A percentile compares a stretch with the other conserved stretches of the same genome.
These are phyloP conservation scores for Cladophialophora chaetospira DNA, from an alignment of 2,329 filamentous ascomycete species.

Conservation along the genomic window DNA sequence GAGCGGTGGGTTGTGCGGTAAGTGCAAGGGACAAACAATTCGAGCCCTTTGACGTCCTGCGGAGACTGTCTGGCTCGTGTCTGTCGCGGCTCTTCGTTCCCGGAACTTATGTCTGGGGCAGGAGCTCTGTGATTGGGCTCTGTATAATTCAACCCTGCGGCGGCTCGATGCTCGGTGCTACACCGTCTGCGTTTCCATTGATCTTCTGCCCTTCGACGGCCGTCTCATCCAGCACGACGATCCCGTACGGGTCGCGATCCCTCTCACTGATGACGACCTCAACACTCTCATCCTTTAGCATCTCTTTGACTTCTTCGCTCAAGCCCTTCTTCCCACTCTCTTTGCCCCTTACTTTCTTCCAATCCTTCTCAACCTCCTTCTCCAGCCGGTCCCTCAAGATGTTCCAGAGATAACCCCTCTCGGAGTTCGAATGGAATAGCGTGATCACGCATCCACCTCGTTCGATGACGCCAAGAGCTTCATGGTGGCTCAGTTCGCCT, in stretches of 20 bases:
- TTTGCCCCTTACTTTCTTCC: slow-evolving; percentile 52
- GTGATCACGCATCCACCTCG: slow-evolving; percentile 79
- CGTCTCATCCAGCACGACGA: slow-evolving; percentile 53
- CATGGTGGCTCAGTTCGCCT: slow-evolving; percentile 91
- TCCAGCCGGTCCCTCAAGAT: slow-evolving; percentile 69
- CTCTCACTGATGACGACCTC: slow-evolving; percentile 73
- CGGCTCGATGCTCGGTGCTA: too few relatives aligned
- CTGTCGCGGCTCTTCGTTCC: too few relatives aligned
- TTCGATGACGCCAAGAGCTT: slow-evolving; percentile 83
- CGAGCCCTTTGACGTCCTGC: too few relatives aligned
- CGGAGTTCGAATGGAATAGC: slow-evolving; percentile 91
- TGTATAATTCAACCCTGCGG: too few relatives aligned
- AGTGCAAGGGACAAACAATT: too few relatives aligned
- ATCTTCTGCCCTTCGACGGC: slow-evolving; percentile 23
- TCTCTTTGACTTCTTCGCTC: slow-evolving; percentile 47
- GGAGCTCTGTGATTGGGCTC: too few relatives aligned
- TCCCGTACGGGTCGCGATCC: slow-evolving; percentile 86
- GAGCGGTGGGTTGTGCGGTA: too few relatives aligned
- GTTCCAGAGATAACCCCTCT: slow-evolving; percentile 75
- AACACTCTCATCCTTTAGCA: slow-evolving; percentile 57
- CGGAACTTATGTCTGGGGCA: too few relatives aligned
- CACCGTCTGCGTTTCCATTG: too few relatives aligned
- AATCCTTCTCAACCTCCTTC: slow-evolving; percentile 58
- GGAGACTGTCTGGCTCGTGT: too few relatives aligned
- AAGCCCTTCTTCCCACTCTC: slow-evolving; percentile 38